Evolutionary conservation across 225 moss, liverwort and hornwort genomes (phyloP).

Genomic region (Physcomitrellopsis africana): DNA sequence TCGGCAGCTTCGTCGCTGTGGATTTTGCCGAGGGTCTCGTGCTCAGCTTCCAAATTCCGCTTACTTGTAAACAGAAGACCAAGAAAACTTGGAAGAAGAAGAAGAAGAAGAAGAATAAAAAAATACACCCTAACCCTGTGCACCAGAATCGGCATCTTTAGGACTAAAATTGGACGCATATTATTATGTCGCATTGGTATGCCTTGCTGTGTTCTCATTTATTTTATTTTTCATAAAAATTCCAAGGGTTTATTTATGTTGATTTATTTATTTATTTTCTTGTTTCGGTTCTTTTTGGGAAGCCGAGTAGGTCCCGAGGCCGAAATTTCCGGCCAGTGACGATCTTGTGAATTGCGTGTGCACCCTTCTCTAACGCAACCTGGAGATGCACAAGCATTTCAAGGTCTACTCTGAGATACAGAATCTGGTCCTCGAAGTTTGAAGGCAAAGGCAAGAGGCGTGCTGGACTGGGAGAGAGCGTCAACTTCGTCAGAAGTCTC

Average conservation of each 20-base stretch:
- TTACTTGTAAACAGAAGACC: too few species aligned
- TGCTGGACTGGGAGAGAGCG: not conserved
- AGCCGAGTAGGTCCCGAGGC: not conserved
- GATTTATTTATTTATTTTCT: not conserved
- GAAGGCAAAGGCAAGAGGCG: constrained; percentile 17
- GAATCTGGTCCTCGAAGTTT: constrained; percentile 9
- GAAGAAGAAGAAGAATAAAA: not conserved
- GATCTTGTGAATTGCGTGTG: constrained; percentile 13
- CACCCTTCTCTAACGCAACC: constrained; percentile 12
- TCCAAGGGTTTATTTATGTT: too few species aligned
- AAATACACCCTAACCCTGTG: too few species aligned
- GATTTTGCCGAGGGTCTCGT: not conserved
- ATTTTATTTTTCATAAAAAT: not conserved
- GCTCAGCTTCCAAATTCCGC: constrained; percentile 16
- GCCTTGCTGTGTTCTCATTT: constrained; percentile 3
- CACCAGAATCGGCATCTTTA: constrained; percentile 7
- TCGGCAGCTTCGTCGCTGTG: not conserved
- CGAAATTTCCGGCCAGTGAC: constrained; percentile 4
- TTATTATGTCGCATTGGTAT: not conserved
- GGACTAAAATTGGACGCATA: not conserved
- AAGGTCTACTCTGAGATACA: not conserved
- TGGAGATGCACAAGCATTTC: constrained; percentile 16
- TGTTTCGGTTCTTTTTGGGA: not conserved
- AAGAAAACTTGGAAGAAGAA: not conserved
- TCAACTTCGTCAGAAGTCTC: constrained; percentile 13